Conservation (phyloP, 1,139 yeast genomes). For the Nadsonia commutata region DNA sequence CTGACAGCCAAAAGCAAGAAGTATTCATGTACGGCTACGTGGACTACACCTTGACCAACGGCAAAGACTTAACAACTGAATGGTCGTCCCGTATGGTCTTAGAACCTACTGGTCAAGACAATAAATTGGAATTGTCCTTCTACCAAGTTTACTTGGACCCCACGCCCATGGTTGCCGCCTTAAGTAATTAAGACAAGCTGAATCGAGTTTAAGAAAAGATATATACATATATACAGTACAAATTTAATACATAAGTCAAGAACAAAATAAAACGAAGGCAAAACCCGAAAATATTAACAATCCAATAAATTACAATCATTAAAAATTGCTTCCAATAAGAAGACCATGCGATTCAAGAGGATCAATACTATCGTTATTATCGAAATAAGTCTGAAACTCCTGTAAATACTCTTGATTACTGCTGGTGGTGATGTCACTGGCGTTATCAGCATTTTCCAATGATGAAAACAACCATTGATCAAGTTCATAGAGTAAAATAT, state of each 20-base stretch:
- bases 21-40: conserved; percentile 17
- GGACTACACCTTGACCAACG: conserved; percentile 16
- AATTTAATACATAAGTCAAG: too few relatives aligned
- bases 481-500: background rate
- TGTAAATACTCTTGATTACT: background rate
- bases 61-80: conserved; percentile 13
- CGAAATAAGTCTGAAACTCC: background rate
- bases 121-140: conserved; percentile 12
- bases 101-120: conserved; percentile 4
- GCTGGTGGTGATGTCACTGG: background rate
- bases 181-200: too few relatives aligned
- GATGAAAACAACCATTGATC: background rate
- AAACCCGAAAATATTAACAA: too few relatives aligned
- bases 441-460: background rate
- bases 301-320: too few relatives aligned
- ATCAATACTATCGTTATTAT: background rate
- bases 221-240: too few relatives aligned
- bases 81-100: conserved; percentile 17
- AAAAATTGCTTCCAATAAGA: too few relatives aligned
- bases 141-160: conserved; percentile 19
- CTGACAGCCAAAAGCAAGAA: conserved; percentile 5
- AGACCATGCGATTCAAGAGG: too few relatives aligned
- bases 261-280: too few relatives aligned
- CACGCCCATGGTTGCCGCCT: conserved; percentile 13
- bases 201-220: too few relatives aligned